Percentiles rank a stretch among this genome's conserved stretches.
These are phyloP conservation scores for Colletotrichum aenigma DNA, from an alignment of 2,329 filamentous ascomycete genomes.

Conservation along the genomic window DNA sequence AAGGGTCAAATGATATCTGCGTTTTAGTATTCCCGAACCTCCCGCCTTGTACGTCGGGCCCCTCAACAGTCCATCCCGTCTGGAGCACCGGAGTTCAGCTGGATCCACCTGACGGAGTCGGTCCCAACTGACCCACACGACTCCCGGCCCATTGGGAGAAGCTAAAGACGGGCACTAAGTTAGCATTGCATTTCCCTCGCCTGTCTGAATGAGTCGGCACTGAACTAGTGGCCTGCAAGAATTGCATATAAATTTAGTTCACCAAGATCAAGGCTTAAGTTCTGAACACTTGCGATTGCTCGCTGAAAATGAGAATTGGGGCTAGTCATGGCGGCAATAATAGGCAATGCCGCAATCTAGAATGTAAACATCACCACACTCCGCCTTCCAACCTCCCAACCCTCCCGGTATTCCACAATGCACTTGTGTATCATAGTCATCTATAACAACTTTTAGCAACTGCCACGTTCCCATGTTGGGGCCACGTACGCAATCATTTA, in stretches of 20 bases:
- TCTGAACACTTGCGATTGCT: background rate
- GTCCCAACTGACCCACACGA: background rate
- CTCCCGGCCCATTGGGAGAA: accelerated
- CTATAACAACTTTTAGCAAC: accelerated
- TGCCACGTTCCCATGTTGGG: accelerated
- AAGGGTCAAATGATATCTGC: accelerated
- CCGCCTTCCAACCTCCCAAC: background rate
- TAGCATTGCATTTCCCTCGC: accelerated
- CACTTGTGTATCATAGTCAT: background rate
- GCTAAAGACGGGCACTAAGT: background rate
- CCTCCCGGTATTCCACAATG: accelerated
- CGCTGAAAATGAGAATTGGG: background rate
- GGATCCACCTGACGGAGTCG: background rate
- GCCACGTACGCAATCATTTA: background rate
- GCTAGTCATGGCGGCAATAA: background rate
- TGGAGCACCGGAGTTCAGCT: background rate
- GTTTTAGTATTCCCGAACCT: background rate
- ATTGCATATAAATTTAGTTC: accelerated
- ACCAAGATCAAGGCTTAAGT: background rate
- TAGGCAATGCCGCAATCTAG: background rate
- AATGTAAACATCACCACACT: accelerated
- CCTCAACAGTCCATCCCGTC: background rate
- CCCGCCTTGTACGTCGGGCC: background rate
- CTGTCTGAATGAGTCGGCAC: background rate
- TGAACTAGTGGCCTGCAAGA: accelerated